phyloP scores from a whole-genome alignment of 1,284 basidiomycete genomes.

The Ceratobasidium sp. region DNA sequence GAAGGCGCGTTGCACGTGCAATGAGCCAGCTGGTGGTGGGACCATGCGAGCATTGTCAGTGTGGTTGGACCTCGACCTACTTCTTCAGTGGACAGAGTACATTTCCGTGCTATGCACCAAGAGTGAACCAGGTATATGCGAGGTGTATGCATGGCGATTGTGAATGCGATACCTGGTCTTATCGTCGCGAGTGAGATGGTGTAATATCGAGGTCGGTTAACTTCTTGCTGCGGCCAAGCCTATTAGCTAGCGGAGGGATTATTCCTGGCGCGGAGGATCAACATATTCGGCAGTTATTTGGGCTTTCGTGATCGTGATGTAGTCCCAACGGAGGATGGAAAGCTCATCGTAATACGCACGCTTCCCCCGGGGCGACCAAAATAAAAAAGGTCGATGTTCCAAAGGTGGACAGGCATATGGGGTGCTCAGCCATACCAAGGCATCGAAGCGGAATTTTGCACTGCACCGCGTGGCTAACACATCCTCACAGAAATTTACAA shows the following conservation, averaged over 20 bases:
- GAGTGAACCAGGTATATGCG: neutral
- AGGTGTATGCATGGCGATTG: slow-evolving; percentile 17
- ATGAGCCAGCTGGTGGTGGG: neutral
- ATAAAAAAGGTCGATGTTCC: neutral
- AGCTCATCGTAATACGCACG: neutral
- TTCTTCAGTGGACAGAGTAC: slow-evolving; percentile 8
- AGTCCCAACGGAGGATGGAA: neutral
- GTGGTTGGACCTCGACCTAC: neutral
- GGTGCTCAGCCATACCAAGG: neutral
- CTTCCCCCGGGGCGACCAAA: neutral
- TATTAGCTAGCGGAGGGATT: neutral
- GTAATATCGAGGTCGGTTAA: slow-evolving; percentile 11
- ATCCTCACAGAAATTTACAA: neutral
- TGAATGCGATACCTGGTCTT: slow-evolving; percentile 6
- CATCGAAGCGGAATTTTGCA: neutral
- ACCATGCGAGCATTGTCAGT: slow-evolving; percentile 3
- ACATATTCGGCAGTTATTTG: slow-evolving; percentile 19
- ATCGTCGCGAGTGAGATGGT: neutral
- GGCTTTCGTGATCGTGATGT: neutral
- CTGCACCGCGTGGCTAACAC: neutral
- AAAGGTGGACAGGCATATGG: slow-evolving; percentile 14
- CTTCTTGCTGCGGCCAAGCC: slow-evolving; percentile 32
- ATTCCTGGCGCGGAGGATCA: neutral
- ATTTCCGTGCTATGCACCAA: slow-evolving; percentile 4
- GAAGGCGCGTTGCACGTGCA: slow-evolving; percentile 3